Conservation (phyloP, 2,329 filamentous ascomycete species). For the Alternaria novae-zelandiae region DNA sequence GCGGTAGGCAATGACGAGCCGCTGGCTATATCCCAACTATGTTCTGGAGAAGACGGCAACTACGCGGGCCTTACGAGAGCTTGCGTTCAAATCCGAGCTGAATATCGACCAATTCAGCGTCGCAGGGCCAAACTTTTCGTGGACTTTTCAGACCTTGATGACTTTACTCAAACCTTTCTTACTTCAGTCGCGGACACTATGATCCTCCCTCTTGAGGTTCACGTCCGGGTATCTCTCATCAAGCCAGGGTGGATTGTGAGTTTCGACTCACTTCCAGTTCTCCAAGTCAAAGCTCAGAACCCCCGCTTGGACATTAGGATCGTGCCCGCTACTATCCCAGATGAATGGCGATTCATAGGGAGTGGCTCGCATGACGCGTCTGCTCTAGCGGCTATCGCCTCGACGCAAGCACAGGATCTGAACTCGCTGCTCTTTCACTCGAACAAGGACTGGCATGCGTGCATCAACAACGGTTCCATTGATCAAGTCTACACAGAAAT, state of each 20-base stretch:
- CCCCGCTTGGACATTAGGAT: not conserved
- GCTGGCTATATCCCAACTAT: not conserved
- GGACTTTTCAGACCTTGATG: not conserved
- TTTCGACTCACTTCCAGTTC: not conserved
- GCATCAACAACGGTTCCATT: not conserved
- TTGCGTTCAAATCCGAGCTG: not conserved
- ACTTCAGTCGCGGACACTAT: not conserved
- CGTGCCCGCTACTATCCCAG: no score
- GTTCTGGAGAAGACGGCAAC: not conserved
- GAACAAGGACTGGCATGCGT: not conserved
- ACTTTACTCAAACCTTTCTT: not conserved
- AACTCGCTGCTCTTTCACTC: not conserved
- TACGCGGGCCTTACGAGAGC: not conserved
- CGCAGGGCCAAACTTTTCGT: not conserved
- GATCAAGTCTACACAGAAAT: not conserved
- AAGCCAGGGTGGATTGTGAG: not conserved
- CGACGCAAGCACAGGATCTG: not conserved
- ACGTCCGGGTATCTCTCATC: not conserved
- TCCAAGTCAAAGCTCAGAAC: not conserved
- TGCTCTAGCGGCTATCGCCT: not conserved
- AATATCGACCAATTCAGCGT: not conserved
- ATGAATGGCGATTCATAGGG: no score
- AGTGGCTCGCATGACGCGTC: no score
- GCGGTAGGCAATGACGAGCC: not conserved
- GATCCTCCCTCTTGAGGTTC: not conserved